Percentiles rank a stretch among this genome's conserved stretches.
Evolutionary conservation across 805 yeast genomes (phyloP).

Genomic region (Teunomyces gatunensis): DNA sequence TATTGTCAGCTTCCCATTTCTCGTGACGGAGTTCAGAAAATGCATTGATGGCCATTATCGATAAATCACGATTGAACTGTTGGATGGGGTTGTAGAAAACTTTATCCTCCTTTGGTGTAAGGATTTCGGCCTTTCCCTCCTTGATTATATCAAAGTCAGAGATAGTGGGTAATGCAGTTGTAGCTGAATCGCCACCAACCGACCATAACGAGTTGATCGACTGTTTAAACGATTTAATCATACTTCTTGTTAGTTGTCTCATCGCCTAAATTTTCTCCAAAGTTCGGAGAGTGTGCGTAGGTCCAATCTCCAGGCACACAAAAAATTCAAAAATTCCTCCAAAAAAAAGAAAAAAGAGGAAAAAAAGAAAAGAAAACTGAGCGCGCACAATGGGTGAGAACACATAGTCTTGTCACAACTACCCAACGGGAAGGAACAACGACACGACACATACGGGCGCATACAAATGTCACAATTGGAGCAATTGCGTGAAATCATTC

Average conservation of each 20-base stretch:
- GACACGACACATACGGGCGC: no score
- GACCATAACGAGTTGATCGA: slow-evolving; percentile 1
- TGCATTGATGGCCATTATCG: slow-evolving; percentile 80
- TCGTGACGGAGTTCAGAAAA: slow-evolving; percentile 67
- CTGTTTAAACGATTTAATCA: slow-evolving; percentile 5
- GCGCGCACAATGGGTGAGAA: not conserved
- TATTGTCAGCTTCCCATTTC: slow-evolving; percentile 24
- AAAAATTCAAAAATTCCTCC: not conserved
- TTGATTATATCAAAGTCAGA: slow-evolving; percentile 31
- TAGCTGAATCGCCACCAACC: slow-evolving; percentile 2
- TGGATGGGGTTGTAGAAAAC: slow-evolving; percentile 97
- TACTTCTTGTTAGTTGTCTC: not conserved
- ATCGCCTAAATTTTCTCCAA: not conserved
- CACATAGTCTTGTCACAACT: not conserved
- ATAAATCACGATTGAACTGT: slow-evolving; percentile 91
- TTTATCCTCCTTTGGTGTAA: slow-evolving; percentile 75
- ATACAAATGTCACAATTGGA: slow-evolving; percentile 8
- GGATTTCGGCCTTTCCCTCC: slow-evolving; percentile 84
- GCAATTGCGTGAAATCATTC: slow-evolving; percentile 4
- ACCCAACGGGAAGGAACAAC: not conserved
- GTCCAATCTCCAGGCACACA: not conserved
- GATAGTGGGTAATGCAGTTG: slow-evolving; percentile 2
- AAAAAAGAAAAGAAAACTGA: no score
- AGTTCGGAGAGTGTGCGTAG: not conserved
- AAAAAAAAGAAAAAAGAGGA: not conserved